Base-by-base conservation (phyloP, 208 protist genomes). In the Entamoeba invadens region DNA sequence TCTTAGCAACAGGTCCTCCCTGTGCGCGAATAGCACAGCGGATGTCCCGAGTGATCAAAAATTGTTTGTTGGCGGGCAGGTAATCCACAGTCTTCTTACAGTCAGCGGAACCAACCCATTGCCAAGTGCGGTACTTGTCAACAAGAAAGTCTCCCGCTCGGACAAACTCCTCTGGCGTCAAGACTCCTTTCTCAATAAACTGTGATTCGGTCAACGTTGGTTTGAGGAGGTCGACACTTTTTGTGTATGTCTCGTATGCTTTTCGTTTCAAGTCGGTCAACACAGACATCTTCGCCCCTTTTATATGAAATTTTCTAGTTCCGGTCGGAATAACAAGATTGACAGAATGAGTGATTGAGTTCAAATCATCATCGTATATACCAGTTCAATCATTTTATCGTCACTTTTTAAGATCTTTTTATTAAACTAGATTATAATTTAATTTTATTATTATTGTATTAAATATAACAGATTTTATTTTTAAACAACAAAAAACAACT, bases 151-250 rank as follows among this genome's bases (percentile, higher is more conserved):
- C 91, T 72, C 91, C 91, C 6, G 91, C 91, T 44, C 12, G 31
- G 44, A 93, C 91, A 93, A 93, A 93, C 8, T 93, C 91, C 44
- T 93, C 91, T 35, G 91, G 91, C 8, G 91, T 93, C 38, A 93
- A 72, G 38, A 93, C 91, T 44, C 91, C 91, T n/a, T 93, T 93
- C 8, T 93, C 91, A 87, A 87, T 87, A 35, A 87, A 87, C 38
- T 87, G 57, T 12, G 31, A 42, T 87, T 87, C 57, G 12, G 57
- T 87, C 1, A 87, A 31, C 12, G 57, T 87, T 87, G 57, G 57
- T 38, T 87, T 87, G 12, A 87, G 31, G 38, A 87, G 57, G 25
- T 87, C 57, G 38, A 87, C 57, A 35, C 31, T 42, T 87, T 87
- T 87, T 87, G 57, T 87, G 25, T 87, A 87, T 35, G 57, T 87